Base-by-base conservation (phyloP, 2,329 filamentous ascomycete genomes). In the Epichloe coenophiala region DNA sequence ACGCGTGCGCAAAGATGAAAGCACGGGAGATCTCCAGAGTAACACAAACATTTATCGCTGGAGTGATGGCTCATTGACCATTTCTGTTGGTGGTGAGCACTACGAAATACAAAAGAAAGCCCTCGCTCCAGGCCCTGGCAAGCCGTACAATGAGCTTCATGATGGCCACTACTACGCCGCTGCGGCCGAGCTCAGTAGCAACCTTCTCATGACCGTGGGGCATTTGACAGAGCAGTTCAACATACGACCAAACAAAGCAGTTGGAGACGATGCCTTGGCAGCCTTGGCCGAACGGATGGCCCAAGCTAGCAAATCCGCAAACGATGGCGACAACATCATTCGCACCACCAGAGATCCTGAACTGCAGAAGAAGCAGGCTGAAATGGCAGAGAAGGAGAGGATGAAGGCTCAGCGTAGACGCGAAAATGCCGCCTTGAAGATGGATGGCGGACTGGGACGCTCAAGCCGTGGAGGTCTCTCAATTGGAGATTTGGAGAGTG, bases 81-180 rank as follows among this genome's bases (percentile, higher is more conserved):
- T 91, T 23, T 79, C 84, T n/a, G 73, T 90, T 23, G 86, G 85
- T 13, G 81, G 80, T 53, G 80, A 83, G 55, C 86, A 90, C 60
- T 90, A 84, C 70, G 84, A 88, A 60, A 75, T 90, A 44, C 75
- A 81, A 55, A 81, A 78, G 58, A 88, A 87, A 66, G 68, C 74
- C 23, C 77, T 89, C 45, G 84, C 84, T 2, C 83, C 84, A 2
- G 70, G 74, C 2, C 69, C 68, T 12, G 68, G 72, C 59, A 77
- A 81, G 59, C 71, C 76, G 2, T 85, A 86, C 69, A 72, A 81
- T 53, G 77, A 83, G 58, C 72, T 80, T 31, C 77, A 83, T 54
- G 86, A 91, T 58, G 79, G 82, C 6, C 84, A 87, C 64, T 86
- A 84, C 58, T 91, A 90, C 60, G 78, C 87, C 7, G 83, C 83